Evolutionary conservation across 805 yeast species (phyloP).

Genomic region (Barnettozyma pratensis): DNA sequence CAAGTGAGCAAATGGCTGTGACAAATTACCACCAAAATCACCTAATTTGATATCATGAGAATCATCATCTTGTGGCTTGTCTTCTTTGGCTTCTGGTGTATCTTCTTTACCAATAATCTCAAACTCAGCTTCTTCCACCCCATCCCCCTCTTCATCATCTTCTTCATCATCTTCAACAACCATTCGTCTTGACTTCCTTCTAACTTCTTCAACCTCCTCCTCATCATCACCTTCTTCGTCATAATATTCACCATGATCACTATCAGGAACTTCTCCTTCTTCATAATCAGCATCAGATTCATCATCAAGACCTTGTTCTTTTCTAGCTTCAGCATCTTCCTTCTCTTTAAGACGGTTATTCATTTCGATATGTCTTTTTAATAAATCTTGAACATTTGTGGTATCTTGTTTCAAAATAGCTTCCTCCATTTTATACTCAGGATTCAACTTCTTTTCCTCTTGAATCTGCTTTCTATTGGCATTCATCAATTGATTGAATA

Average conservation of each 20-base stretch:
- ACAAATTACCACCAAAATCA: conserved; percentile 22
- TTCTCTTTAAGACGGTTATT: conserved; percentile 28
- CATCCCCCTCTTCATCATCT: conserved; percentile 3
- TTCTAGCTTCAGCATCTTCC: conserved; percentile 26
- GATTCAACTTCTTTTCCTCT: conserved; percentile 40
- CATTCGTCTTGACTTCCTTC: conserved; percentile 8
- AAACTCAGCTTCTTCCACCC: conserved; percentile 1
- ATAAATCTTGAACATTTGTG: conserved; percentile 19
- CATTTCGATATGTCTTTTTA: conserved; percentile 19
- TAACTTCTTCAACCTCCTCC: conserved; percentile 8
- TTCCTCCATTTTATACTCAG: conserved; percentile 35
- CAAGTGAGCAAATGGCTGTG: conserved; percentile 8
- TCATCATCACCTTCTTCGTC: conserved; percentile 7
- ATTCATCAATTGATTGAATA: conserved; percentile 34
- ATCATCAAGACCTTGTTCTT: conserved; percentile 11
- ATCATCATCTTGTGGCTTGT: neutral
- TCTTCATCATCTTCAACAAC: conserved; percentile 15
- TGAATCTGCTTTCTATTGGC: conserved; percentile 47
- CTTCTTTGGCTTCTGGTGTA: neutral
- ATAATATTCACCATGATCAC: conserved; percentile 14
- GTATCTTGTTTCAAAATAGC: conserved; percentile 21
- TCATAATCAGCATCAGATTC: conserved; percentile 8
- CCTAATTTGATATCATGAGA: conserved; percentile 14
- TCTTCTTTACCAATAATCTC: neutral
- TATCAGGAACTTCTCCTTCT: conserved; percentile 20